Percentiles rank a stretch among this genome's conserved stretches.
Conservation (phyloP, 2,329 filamentous ascomycete genomes). For the Aspergillus sp. region DNA sequence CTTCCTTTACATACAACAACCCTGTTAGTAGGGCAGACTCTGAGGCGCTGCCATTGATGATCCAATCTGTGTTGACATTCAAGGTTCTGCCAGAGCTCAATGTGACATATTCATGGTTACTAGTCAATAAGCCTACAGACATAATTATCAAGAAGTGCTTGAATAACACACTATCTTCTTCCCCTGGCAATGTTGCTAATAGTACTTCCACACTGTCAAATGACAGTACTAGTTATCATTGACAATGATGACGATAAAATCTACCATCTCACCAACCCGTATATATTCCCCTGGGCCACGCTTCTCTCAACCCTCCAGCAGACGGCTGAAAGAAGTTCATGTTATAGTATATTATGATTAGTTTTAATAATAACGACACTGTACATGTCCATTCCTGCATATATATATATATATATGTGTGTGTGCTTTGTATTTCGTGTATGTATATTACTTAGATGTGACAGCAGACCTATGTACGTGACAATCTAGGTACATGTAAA, state of each 20-base stretch:
- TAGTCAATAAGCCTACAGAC: conserved; percentile 21
- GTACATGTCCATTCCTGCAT: too few relatives aligned
- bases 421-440: too few relatives aligned
- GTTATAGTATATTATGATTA: too few relatives aligned
- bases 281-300: conserved; percentile 26
- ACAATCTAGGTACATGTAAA: too few relatives aligned
- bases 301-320: conserved; percentile 22
- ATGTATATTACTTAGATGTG: too few relatives aligned
- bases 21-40: conserved; percentile 3
- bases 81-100: conserved; percentile 18
- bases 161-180: background rate
- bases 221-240: background rate
- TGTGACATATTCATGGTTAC: conserved; percentile 24
- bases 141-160: conserved; percentile 19
- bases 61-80: conserved; percentile 23
- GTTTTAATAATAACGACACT: too few relatives aligned
- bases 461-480: too few relatives aligned
- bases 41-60: conserved; percentile 26
- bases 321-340: conserved; percentile 8
- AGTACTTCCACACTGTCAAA: background rate
- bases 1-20: too few relatives aligned
- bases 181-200: background rate
- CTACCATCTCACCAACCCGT: conserved; percentile 25
- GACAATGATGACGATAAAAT: conserved; percentile 15
- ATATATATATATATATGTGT: too few relatives aligned